These are phyloP conservation scores for Picea abies DNA, from an alignment of 83 land plant genomes.

Conservation along the genomic window DNA sequence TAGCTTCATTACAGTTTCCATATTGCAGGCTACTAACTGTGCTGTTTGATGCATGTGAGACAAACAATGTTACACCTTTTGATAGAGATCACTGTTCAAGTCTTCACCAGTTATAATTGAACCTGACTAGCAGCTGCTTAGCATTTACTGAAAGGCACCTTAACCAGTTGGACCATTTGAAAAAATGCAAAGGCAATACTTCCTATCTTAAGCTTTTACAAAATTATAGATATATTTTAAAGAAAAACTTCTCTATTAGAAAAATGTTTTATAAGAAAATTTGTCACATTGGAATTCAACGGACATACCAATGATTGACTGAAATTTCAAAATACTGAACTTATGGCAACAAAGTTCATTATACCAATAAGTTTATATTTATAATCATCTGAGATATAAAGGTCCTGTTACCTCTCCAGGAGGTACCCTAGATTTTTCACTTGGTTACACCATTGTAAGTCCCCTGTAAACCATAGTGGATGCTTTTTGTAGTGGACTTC, in stretches of 20 bases:
- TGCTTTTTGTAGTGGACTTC: no score
- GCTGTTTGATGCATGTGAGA: no score
- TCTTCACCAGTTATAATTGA: not conserved
- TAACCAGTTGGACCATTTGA: not conserved
- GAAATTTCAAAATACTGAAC: not conserved
- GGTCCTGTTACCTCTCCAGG: not conserved
- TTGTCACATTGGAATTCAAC: not conserved
- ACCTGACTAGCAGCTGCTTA: not conserved
- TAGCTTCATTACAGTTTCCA: no score
- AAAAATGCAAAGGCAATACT: not conserved
- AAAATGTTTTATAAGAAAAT: not conserved
- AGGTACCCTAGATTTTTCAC: no score
- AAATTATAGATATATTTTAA: no score
- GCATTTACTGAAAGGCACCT: not conserved
- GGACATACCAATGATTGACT: not conserved
- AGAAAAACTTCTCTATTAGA: not conserved
- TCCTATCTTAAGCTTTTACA: no score
- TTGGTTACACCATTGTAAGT: not conserved
- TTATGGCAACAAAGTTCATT: not conserved
- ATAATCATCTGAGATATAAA: not conserved
- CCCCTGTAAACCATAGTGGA: not conserved
- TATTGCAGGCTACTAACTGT: no score
- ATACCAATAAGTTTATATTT: not conserved
- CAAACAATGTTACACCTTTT: not conserved
- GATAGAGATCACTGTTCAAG: constrained; percentile 3